These are phyloP conservation scores for Chlorella variabilis DNA, from an alignment of 163 green algal species.

Conservation along the genomic window DNA sequence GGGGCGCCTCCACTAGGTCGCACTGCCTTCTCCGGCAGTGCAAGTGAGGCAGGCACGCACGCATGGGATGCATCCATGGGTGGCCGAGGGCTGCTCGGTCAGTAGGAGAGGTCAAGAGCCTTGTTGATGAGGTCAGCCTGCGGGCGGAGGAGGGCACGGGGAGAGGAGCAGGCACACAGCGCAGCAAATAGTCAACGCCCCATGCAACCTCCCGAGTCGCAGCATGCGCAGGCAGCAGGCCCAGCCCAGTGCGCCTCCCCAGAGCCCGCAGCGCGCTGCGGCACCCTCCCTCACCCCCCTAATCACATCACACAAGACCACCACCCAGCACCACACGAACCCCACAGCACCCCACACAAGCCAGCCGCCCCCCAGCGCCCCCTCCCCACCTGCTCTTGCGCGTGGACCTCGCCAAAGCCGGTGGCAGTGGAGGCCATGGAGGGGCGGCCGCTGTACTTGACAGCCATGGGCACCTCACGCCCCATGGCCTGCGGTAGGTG, in stretches of 20 bases:
- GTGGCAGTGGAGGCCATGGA: conserved; percentile 90
- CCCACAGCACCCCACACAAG: too few species aligned
- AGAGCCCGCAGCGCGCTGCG: too few species aligned
- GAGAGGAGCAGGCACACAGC: background rate
- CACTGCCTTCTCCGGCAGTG: background rate
- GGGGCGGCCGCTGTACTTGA: conserved; percentile 87
- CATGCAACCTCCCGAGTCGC: too few species aligned
- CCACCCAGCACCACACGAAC: too few species aligned
- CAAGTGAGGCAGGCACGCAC: too few species aligned
- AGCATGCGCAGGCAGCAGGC: too few species aligned
- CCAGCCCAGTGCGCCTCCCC: too few species aligned
- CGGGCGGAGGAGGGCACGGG: background rate
- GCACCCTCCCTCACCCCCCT: too few species aligned
- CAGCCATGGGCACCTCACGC: conserved; percentile 47
- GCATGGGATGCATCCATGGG: too few species aligned
- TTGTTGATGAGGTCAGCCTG: conserved; percentile 41
- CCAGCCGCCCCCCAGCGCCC: too few species aligned
- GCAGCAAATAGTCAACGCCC: too few species aligned
- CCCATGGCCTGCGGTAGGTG: conserved; percentile 37
- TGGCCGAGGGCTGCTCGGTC: background rate
- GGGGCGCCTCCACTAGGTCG: background rate
- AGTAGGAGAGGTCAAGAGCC: conserved; percentile 31
- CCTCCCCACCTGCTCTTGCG: conserved; percentile 71
- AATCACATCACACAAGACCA: too few species aligned
- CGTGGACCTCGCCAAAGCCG: conserved; percentile 90